Conservation (phyloP, 2,329 filamentous ascomycete genomes). For the Xylariaceae sp. region DNA sequence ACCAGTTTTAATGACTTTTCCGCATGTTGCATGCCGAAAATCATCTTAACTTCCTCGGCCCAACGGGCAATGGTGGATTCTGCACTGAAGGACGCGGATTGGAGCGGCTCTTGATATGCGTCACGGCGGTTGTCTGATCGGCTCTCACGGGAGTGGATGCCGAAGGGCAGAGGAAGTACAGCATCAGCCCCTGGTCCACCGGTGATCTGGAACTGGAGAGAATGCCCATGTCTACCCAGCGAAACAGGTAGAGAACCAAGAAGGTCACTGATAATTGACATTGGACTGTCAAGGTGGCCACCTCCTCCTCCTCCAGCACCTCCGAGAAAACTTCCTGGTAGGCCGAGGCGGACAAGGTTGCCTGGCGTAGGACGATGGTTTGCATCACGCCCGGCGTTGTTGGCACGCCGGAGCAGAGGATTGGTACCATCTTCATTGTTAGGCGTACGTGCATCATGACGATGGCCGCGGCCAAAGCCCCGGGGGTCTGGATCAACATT, state of each 20-base stretch:
- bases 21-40: constrained; percentile 62
- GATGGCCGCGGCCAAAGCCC: constrained; percentile 42
- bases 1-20: constrained; percentile 65
- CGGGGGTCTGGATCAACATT: constrained; percentile 24
- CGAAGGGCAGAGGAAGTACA: constrained; percentile 35
- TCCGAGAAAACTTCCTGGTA: constrained; percentile 39
- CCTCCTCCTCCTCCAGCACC: too few relatives aligned
- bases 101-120: constrained; percentile 53
- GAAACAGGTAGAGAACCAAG: constrained; percentile 44
- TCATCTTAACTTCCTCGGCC: constrained; percentile 80
- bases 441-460: constrained; percentile 44
- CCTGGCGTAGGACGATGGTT: constrained; percentile 36
- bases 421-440: constrained; percentile 76
- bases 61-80: constrained; percentile 70
- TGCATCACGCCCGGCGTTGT: constrained; percentile 34
- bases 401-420: constrained; percentile 67
- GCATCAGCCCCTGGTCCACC: constrained; percentile 42
- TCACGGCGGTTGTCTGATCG: constrained; percentile 44
- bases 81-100: constrained; percentile 67
- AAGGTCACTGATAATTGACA: constrained; percentile 48
- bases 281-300: constrained; percentile 39
- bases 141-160: constrained; percentile 29
- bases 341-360: constrained; percentile 46
- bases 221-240: constrained; percentile 39
- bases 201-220: constrained; percentile 54